phyloP scores from a whole-genome alignment of 2,329 filamentous ascomycete genomes.

The Trichophyton simii region DNA sequence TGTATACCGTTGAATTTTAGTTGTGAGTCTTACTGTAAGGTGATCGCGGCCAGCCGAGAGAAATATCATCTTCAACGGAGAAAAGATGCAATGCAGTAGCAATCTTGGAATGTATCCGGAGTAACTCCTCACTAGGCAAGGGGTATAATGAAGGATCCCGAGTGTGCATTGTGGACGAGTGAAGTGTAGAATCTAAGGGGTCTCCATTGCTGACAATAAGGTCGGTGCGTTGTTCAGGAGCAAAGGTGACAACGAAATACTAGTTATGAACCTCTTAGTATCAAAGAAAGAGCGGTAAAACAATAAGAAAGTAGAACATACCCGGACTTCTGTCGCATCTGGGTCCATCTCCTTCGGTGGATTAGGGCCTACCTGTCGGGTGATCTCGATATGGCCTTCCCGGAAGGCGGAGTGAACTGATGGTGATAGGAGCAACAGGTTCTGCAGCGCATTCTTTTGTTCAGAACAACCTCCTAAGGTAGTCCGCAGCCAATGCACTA shows the following conservation, averaged over 20 bases:
- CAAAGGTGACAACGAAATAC: background rate
- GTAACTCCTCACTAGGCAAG: constrained; percentile 8
- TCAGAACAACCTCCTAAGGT: background rate
- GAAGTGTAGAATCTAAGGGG: too few relatives aligned
- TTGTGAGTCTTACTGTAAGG: background rate
- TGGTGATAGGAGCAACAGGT: background rate
- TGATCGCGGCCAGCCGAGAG: constrained; percentile 9
- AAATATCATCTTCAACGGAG: constrained; percentile 10
- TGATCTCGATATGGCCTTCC: background rate
- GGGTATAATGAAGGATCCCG: constrained; percentile 3
- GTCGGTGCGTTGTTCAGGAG: background rate
- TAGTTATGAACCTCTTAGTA: background rate
- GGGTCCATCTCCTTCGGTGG: background rate
- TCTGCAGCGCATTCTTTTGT: background rate
- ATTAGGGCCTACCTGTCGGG: background rate
- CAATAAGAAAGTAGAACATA: background rate
- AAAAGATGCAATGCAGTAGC: constrained; percentile 10
- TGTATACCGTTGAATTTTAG: background rate
- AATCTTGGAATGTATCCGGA: constrained; percentile 10
- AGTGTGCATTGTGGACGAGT: background rate
- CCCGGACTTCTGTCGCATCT: background rate
- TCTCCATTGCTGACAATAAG: background rate
- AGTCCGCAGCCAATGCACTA: background rate
- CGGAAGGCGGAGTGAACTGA: background rate
- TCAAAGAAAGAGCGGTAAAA: background rate